Conservation (phyloP, 805 yeast genomes). For the Yarrowia sp. region DNA sequence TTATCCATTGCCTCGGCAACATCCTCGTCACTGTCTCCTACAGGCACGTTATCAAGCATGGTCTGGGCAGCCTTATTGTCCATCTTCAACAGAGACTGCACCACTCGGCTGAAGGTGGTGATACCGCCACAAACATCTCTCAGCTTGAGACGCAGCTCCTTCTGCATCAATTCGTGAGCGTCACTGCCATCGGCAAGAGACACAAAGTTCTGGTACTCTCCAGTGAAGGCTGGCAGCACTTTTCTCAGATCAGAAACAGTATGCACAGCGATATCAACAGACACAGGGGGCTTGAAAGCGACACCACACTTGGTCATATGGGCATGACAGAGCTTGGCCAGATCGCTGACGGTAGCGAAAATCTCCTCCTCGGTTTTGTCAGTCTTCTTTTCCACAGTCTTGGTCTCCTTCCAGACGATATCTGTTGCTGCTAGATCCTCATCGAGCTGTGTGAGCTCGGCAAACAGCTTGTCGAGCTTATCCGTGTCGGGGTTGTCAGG, state of each 20-base stretch:
- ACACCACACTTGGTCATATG: constrained; percentile 80
- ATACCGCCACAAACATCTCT: constrained; percentile 26
- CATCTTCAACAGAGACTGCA: constrained; percentile 25
- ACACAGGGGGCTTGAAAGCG: constrained; percentile 67
- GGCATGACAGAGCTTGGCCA: constrained; percentile 67
- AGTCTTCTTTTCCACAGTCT: neutral
- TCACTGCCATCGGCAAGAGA: constrained; percentile 29
- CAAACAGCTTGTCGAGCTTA: constrained; percentile 24
- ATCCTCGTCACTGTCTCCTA: constrained; percentile 27
- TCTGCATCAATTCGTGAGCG: constrained; percentile 15
- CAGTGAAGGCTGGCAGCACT: constrained; percentile 29
- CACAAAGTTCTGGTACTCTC: constrained; percentile 36
- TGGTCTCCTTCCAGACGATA: constrained; percentile 31
- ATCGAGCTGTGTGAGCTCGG: constrained; percentile 32
- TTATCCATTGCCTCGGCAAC: constrained; percentile 7
- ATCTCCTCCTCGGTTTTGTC: constrained; percentile 50
- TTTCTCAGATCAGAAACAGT: constrained; percentile 54
- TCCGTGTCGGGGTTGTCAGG: constrained; percentile 25
- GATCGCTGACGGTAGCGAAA: constrained; percentile 63
- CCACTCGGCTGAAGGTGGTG: constrained; percentile 22
- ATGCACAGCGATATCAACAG: constrained; percentile 57
- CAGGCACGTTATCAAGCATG: constrained; percentile 32
- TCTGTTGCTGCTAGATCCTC: constrained; percentile 24
- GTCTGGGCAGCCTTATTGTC: constrained; percentile 21
- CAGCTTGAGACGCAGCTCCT: constrained; percentile 28